These are phyloP conservation scores for Alloascoidea hylecoeti DNA, from an alignment of 805 yeast genomes.

Conservation along the genomic window DNA sequence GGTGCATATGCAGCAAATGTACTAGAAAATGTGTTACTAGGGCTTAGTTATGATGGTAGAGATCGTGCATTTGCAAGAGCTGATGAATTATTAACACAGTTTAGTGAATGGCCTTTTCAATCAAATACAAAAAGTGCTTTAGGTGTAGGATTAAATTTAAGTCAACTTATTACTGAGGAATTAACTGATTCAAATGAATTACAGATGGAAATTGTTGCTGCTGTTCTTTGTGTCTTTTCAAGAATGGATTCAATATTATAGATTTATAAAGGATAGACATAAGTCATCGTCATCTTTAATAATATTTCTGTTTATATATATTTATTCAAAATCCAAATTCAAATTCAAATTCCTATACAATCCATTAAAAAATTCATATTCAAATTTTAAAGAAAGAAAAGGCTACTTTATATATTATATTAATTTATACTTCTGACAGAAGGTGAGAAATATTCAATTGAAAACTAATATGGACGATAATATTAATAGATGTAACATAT, in stretches of 20 bases:
- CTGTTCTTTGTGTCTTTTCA: slow-evolving; percentile 79
- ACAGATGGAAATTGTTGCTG: slow-evolving; percentile 82
- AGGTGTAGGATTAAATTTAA: slow-evolving; percentile 62
- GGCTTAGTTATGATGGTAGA: slow-evolving; percentile 69
- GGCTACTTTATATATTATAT: no score
- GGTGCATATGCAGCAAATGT: slow-evolving; percentile 95
- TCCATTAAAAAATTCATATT: no score
- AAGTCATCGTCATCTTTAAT: no score
- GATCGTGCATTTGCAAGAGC: slow-evolving; percentile 89
- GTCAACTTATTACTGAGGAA: slow-evolving; percentile 32
- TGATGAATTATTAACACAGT: slow-evolving; percentile 79
- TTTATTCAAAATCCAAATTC: no score
- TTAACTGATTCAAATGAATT: slow-evolving; percentile 39
- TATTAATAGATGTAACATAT: no score
- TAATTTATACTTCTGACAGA: no score
- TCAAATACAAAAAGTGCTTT: slow-evolving; percentile 29
- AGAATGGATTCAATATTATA: slow-evolving; percentile 83
- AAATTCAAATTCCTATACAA: no score
- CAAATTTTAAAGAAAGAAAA: no score
- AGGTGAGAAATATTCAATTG: no score
- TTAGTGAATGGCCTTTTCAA: slow-evolving; percentile 72
- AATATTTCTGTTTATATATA: no score
- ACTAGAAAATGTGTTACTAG: slow-evolving; percentile 69
- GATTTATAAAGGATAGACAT: no score
- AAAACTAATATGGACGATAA: no score